phyloP scores from a whole-genome alignment of 1,284 basidiomycete species.

The Cystobasidiaceae sp. region DNA sequence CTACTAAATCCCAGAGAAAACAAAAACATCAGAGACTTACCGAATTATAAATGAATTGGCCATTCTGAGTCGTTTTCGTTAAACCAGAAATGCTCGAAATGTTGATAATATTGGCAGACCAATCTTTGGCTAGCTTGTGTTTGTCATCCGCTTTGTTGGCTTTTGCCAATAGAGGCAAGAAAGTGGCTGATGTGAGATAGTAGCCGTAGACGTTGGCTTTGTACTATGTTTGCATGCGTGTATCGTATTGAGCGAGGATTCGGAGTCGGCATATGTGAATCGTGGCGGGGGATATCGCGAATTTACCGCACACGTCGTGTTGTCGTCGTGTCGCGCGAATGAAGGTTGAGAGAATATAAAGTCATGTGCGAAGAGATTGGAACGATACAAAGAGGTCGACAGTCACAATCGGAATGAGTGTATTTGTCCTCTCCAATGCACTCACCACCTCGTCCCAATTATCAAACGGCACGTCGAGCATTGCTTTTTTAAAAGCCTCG shows the following conservation, averaged over 20 bases:
- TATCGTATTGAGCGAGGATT: not conserved
- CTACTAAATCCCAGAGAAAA: no score
- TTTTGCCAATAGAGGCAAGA: conserved; percentile 65
- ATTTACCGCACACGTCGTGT: no score
- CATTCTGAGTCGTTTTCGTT: conserved; percentile 61
- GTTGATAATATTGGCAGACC: conserved; percentile 52
- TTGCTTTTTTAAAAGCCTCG: conserved; percentile 14
- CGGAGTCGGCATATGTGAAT: no score
- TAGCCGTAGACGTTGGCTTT: conserved; percentile 50
- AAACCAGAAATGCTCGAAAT: conserved; percentile 68
- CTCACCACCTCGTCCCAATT: conserved; percentile 13
- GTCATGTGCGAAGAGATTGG: no score
- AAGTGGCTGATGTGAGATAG: conserved; percentile 68
- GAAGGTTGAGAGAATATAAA: no score
- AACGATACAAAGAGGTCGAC: no score
- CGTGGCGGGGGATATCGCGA: no score
- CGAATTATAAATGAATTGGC: conserved; percentile 61
- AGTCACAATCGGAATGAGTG: no score
- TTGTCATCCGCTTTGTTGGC: conserved; percentile 55
- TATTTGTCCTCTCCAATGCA: no score
- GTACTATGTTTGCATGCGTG: conserved; percentile 33
- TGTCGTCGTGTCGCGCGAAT: no score
- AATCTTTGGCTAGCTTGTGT: conserved; percentile 50
- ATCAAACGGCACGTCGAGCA: not conserved
- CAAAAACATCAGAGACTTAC: no score